These are phyloP conservation scores for Peronosclerospora sorghi DNA, from an alignment of 352 stramenopile genomes.

Conservation along the genomic window DNA sequence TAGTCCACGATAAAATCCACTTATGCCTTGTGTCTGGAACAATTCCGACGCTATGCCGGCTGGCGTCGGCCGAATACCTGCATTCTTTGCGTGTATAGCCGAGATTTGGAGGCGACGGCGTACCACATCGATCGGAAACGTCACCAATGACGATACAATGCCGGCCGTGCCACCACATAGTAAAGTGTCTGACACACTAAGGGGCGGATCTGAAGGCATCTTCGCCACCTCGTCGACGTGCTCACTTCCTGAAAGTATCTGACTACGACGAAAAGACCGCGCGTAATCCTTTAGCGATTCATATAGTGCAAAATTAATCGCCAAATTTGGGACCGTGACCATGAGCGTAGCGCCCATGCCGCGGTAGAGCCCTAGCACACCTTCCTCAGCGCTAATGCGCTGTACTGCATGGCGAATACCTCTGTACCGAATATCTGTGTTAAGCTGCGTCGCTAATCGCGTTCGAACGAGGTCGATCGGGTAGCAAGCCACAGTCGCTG, in stretches of 20 bases:
- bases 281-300: constrained; percentile 88
- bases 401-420: constrained; percentile 90
- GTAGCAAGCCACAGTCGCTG: constrained; percentile 88
- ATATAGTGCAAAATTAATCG: constrained; percentile 94
- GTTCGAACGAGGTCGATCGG: constrained; percentile 94
- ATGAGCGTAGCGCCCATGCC: constrained; percentile 89
- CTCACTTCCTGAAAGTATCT: constrained; percentile 23
- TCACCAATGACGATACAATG: constrained; percentile 87
- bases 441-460: constrained; percentile 89
- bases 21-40: constrained; percentile 52
- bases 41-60: constrained; percentile 66
- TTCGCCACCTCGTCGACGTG: constrained; percentile 16
- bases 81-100: constrained; percentile 54
- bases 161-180: constrained; percentile 85
- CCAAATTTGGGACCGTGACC: constrained; percentile 93
- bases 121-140: constrained; percentile 93
- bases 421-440: constrained; percentile 77
- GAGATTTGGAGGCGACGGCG: constrained; percentile 92
- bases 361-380: constrained; percentile 87
- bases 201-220: constrained; percentile 13
- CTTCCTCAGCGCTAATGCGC: constrained; percentile 86
- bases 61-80: constrained; percentile 61
- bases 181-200: constrained; percentile 80
- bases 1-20: constrained; percentile 83
- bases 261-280: constrained; percentile 54